Conservation (phyloP, 108 stramenopile species). For the Nitzschia sp. region DNA sequence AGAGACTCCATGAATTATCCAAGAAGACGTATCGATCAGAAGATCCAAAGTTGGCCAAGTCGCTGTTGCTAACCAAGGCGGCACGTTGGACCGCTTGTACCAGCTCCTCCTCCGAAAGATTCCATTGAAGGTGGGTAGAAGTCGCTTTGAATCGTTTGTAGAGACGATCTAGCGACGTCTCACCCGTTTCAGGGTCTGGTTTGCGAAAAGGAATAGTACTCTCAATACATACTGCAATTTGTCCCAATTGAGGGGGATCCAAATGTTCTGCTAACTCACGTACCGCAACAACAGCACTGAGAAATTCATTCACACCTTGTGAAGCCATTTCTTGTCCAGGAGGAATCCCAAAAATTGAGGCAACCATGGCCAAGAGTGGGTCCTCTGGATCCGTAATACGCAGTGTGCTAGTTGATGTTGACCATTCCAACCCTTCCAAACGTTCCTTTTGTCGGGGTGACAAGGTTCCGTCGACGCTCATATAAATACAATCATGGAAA, state of each 20-base stretch:
- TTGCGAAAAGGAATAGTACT: slow-evolving; percentile 60
- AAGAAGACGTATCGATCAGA: slow-evolving; percentile 43
- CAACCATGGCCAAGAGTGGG: slow-evolving; percentile 32
- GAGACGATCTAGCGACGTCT: slow-evolving; percentile 39
- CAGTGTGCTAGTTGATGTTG: not conserved
- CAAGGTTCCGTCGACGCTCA: slow-evolving; percentile 50
- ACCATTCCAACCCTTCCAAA: slow-evolving; percentile 28
- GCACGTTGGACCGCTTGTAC: slow-evolving; percentile 48
- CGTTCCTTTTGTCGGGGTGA: slow-evolving; percentile 33
- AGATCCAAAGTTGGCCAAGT: slow-evolving; percentile 50
- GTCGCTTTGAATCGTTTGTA: slow-evolving; percentile 23
- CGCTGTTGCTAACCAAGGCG: slow-evolving; percentile 35
- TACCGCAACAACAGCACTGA: slow-evolving; percentile 47
- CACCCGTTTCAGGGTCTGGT: slow-evolving; percentile 16
- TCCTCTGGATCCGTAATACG: slow-evolving; percentile 13
- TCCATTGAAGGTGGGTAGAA: slow-evolving; percentile 21
- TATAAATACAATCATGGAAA: slow-evolving; percentile 66
- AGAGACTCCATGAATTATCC: slow-evolving; percentile 58
- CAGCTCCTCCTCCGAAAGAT: slow-evolving; percentile 30
- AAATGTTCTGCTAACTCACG: slow-evolving; percentile 32
- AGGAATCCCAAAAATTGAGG: slow-evolving; percentile 44
- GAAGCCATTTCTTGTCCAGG: slow-evolving; percentile 38
- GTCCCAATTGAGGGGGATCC: slow-evolving; percentile 24
- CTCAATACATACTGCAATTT: slow-evolving; percentile 62
- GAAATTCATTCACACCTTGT: slow-evolving; percentile 57